These are phyloP conservation scores for Rubroboletus satanas DNA, from an alignment of 768 basidiomycete genomes.

Conservation along the genomic window DNA sequence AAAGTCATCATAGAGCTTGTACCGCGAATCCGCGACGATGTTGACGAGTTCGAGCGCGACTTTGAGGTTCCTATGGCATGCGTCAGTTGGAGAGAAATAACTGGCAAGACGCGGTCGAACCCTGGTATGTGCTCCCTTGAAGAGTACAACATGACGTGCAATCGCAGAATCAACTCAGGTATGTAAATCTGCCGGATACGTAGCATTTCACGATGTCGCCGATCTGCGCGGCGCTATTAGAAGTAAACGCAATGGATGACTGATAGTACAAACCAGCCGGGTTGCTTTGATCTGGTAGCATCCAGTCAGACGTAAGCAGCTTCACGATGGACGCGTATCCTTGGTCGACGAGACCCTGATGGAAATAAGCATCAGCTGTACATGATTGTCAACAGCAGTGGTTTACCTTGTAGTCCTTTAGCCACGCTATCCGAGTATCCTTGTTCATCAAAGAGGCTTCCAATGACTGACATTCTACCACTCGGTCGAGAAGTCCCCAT, in stretches of 20 bases:
- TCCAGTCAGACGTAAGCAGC: conserved; percentile 75
- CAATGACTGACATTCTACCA: conserved; percentile 56
- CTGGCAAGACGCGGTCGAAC: conserved; percentile 41
- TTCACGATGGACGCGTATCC: conserved; percentile 63
- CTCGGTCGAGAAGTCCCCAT: conserved; percentile 62
- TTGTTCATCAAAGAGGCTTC: conserved; percentile 55
- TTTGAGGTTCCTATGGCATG: conserved; percentile 60
- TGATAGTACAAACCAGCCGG: conserved; percentile 29
- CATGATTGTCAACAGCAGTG: not conserved
- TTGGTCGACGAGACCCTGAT: conserved; percentile 57
- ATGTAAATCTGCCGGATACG: conserved; percentile 87
- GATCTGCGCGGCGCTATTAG: conserved; percentile 40
- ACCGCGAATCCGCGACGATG: conserved; percentile 82
- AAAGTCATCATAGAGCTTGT: conserved; percentile 85
- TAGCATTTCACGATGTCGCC: conserved; percentile 60
- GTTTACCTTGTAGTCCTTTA: conserved; percentile 58
- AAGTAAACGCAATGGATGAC: not conserved
- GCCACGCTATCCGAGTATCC: conserved; percentile 57
- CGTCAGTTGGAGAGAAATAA: conserved; percentile 1
- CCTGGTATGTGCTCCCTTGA: conserved; percentile 63
- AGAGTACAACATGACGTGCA: conserved; percentile 68
- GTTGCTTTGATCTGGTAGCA: conserved; percentile 53
- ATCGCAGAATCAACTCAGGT: conserved; percentile 82
- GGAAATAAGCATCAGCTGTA: not conserved
- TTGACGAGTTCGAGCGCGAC: conserved; percentile 75